Evolutionary conservation across 2,329 filamentous ascomycete species (phyloP).

Genomic region (Aspergillus viridinutans): DNA sequence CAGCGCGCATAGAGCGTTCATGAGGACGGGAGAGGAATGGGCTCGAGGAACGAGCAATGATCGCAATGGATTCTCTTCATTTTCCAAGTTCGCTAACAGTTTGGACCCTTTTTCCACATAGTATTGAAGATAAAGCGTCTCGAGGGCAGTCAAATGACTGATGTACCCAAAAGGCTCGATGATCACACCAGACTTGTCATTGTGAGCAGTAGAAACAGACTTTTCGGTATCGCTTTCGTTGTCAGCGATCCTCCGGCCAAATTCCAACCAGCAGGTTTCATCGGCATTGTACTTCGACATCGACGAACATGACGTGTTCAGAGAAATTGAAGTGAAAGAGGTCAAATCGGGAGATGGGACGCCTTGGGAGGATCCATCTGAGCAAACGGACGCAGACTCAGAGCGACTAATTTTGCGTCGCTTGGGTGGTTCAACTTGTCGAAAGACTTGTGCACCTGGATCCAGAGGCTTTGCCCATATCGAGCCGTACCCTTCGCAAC

Average conservation of each 20-base stretch:
- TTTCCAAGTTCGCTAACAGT: conserved; percentile 35
- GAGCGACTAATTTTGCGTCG: conserved; percentile 18
- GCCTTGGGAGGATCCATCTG: conserved; percentile 9
- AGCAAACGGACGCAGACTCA: conserved; percentile 11
- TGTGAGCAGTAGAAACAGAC: background rate
- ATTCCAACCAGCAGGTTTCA: background rate
- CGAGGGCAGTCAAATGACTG: conserved; percentile 26
- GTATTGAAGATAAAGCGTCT: conserved; percentile 37
- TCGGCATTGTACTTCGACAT: conserved; percentile 1
- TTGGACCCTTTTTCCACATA: conserved; percentile 33
- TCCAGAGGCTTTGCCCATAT: conserved; percentile 33
- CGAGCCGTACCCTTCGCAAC: conserved; percentile 37
- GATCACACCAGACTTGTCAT: conserved; percentile 7
- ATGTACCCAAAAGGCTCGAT: conserved; percentile 15
- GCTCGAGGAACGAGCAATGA: conserved; percentile 35
- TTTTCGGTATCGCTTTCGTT: background rate
- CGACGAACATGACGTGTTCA: conserved; percentile 1
- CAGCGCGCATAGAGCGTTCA: conserved; percentile 36
- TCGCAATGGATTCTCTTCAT: conserved; percentile 32
- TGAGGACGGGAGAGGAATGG: conserved; percentile 31
- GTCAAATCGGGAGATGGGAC: conserved; percentile 8
- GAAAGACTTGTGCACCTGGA: conserved; percentile 29
- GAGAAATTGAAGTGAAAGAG: background rate
- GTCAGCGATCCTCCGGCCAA: conserved; percentile 1
- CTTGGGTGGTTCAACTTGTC: conserved; percentile 16